These are phyloP conservation scores for Rhodotorula sp. DNA, from an alignment of 1,284 basidiomycete genomes.

Conservation along the genomic window DNA sequence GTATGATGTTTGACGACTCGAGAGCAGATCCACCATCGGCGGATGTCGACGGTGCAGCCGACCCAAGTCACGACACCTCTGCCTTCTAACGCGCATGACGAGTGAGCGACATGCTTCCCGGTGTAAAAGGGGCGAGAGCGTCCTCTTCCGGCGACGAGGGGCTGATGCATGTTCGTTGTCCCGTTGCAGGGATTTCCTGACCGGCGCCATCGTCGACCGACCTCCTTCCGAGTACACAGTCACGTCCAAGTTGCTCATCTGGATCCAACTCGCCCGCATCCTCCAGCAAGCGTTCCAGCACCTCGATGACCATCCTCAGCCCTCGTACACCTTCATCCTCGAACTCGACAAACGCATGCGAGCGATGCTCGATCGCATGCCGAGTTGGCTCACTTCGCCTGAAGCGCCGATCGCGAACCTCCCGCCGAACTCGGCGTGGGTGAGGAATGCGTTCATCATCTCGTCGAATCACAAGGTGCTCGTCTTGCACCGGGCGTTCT, in stretches of 20 bases:
- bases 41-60: conserved; percentile 19
- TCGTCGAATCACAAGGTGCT: conserved; percentile 27
- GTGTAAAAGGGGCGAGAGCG: neutral
- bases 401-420: neutral
- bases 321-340: conserved; percentile 21
- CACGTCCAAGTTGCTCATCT: conserved; percentile 11
- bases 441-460: conserved; percentile 15
- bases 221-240: conserved; percentile 19
- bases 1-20: neutral
- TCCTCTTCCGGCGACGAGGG: too few species aligned
- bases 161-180: neutral
- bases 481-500: conserved; percentile 32
- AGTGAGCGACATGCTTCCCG: neutral
- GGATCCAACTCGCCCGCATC: conserved; percentile 21
- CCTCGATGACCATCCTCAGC: conserved; percentile 9
- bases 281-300: conserved; percentile 24
- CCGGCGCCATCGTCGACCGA: conserved; percentile 10
- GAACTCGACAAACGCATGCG: conserved; percentile 11
- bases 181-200: conserved; percentile 14
- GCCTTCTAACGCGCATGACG: conserved; percentile 23
- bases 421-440: conserved; percentile 13
- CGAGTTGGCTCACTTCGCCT: conserved; percentile 14
- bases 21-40: neutral
- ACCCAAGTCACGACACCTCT: conserved; percentile 27
- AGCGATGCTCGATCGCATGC: conserved; percentile 20